Base-by-base conservation (phyloP, 192 early-diverging fungal genomes). In the Piromyces sp. region DNA sequence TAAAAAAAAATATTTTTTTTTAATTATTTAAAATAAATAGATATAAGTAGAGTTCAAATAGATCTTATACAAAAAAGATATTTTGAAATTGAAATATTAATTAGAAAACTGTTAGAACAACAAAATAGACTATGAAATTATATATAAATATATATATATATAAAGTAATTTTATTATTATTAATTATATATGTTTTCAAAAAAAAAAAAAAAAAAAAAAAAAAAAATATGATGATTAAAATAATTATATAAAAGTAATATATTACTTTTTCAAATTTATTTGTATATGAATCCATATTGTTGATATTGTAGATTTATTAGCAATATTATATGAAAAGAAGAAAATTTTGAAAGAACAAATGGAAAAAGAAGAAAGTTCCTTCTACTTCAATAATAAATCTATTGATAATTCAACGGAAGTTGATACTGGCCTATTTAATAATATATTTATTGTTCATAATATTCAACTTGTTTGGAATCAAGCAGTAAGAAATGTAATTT, bases 391-490 rank as follows among this genome's bases (percentile, higher is more conserved):
- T 3, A 79, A 30, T 37, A 36, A 38, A 11, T 5, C 81, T 30
- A 19, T 28, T 30, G 79, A 30, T 79, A 84, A 30, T 85, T 85
- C 82, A 83, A 84, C 40, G 79, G 88, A 30, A 83, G 87, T 82
- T 26, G 79, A 51, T 84, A 84, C 30, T 33, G 78, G 26, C 37
- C 81, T 84, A 33, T 96, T 95, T 83, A 87, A 91, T 33, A 91
- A 93, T 83, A 87, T 92, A 29, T 95, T 91, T 82, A 87, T 96
- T 85, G 90, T 95, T 0, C 95, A 97, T 86, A 96, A 95, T 80
- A 88, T 95, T 3, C 89, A 93, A 79, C 85, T 95, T 42, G 87
- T 96, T 26, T 97, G 95, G 95, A 97, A 95, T 80, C 90, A 90
- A 68, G 88, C 91, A 31, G 91, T 97, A 15, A 91, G 96, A 30